These are phyloP conservation scores for Termitomyces sp. DNA, from an alignment of 768 basidiomycete species.

Conservation along the genomic window DNA sequence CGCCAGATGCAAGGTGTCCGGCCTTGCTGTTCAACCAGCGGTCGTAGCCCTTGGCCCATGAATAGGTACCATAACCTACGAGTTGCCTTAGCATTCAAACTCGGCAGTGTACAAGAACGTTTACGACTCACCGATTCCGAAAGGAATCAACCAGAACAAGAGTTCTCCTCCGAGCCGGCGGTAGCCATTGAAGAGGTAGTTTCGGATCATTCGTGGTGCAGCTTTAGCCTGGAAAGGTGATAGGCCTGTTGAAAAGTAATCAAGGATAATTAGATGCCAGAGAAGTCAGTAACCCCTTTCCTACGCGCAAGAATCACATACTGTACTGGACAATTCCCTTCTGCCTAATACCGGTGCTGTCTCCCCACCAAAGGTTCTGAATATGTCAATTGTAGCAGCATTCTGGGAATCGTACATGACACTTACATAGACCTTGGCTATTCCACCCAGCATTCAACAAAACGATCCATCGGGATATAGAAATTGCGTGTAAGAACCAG, in stretches of 20 bases:
- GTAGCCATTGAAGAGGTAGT: constrained; percentile 86
- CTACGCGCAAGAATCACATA: constrained; percentile 35
- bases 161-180: constrained; percentile 66
- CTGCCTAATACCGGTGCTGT: constrained; percentile 53
- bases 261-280: not conserved
- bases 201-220: constrained; percentile 61
- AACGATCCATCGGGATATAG: not conserved
- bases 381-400: not conserved
- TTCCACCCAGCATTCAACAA: not conserved
- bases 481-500: not conserved
- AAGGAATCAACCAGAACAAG: constrained; percentile 75
- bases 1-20: constrained; percentile 51
- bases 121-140: constrained; percentile 63
- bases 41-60: constrained; percentile 71
- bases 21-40: constrained; percentile 73
- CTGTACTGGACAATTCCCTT: constrained; percentile 80
- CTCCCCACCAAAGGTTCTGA: constrained; percentile 92
- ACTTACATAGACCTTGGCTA: constrained; percentile 83
- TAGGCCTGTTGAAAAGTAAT: constrained; percentile 41
- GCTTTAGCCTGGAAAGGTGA: constrained; percentile 81
- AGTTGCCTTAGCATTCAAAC: not conserved
- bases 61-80: constrained; percentile 71
- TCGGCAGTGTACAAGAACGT: not conserved
- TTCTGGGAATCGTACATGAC: not conserved
- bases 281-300: not conserved